phyloP scores from a whole-genome alignment of 2,329 filamentous ascomycete species.

The Didymella lethalis region DNA sequence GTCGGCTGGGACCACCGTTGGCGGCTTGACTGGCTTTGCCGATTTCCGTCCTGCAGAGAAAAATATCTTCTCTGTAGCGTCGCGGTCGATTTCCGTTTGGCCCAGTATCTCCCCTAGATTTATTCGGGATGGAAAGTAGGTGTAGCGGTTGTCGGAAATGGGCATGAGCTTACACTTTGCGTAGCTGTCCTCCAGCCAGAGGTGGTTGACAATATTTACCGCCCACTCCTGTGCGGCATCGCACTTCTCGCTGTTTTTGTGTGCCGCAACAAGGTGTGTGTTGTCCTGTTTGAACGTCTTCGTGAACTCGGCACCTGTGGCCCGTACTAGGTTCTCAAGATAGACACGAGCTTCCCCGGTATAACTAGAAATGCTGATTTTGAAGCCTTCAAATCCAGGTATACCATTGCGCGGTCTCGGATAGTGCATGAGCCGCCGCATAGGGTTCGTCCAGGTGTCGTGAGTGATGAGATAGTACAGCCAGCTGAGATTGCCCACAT shows the following conservation, averaged over 20 bases:
- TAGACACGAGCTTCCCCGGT: constrained; percentile 93
- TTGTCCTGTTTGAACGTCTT: constrained; percentile 96
- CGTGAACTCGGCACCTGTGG: constrained; percentile 86
- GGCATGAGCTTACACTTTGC: constrained; percentile 82
- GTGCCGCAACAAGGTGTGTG: constrained; percentile 92
- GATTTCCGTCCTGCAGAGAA: constrained; percentile 50
- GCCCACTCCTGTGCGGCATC: constrained; percentile 92
- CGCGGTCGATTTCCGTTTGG: constrained; percentile 81
- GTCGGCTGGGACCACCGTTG: constrained; percentile 25
- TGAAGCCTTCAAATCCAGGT: constrained; percentile 76
- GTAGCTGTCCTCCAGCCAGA: constrained; percentile 98
- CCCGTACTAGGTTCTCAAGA: constrained; percentile 87
- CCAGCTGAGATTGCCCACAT: constrained; percentile 93
- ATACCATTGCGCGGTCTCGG: constrained; percentile 80
- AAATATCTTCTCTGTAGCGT: constrained; percentile 74
- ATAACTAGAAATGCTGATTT: constrained; percentile 94
- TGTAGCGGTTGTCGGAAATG: constrained; percentile 77
- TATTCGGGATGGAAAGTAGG: constrained; percentile 84
- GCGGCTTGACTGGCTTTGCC: constrained; percentile 32
- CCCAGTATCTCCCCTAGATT: constrained; percentile 94
- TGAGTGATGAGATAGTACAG: constrained; percentile 89
- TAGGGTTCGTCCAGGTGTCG: constrained; percentile 86
- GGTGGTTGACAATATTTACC: constrained; percentile 87
- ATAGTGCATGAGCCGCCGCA: constrained; percentile 86
- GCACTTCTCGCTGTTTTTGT: constrained; percentile 90